Evolutionary conservation across 1,284 basidiomycete genomes (phyloP).

Genomic region (Ustilago shanxiensis): DNA sequence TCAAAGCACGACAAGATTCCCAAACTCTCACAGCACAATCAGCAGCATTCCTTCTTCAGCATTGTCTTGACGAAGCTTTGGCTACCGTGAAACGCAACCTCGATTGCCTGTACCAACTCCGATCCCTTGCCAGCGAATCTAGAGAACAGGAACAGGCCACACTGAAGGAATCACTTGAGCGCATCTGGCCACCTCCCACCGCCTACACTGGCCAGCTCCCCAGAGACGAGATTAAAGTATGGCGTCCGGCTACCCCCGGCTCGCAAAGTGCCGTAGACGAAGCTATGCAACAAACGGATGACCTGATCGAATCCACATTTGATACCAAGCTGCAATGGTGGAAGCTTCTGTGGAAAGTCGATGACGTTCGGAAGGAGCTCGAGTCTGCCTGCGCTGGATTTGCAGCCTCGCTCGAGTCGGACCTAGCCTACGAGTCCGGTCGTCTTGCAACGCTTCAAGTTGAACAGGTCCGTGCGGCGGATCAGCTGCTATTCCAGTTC

Average conservation of each 20-base stretch:
- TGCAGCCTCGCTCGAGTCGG: slow-evolving; percentile 53
- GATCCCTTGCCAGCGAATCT: slow-evolving; percentile 23
- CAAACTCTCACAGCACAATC: slow-evolving; percentile 29
- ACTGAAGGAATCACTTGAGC: slow-evolving; percentile 35
- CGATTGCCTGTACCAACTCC: slow-evolving; percentile 29
- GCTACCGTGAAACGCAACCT: slow-evolving; percentile 28
- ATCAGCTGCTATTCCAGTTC: slow-evolving; percentile 35
- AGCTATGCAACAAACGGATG: slow-evolving; percentile 33
- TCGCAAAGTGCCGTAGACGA: slow-evolving; percentile 35
- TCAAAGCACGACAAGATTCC: slow-evolving; percentile 22
- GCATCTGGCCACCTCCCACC: slow-evolving; percentile 39
- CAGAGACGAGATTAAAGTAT: slow-evolving; percentile 30
- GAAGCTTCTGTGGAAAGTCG: slow-evolving; percentile 62
- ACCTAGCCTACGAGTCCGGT: slow-evolving; percentile 58
- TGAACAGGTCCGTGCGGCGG: slow-evolving; percentile 23
- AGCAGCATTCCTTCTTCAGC: slow-evolving; percentile 37
- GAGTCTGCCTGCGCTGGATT: slow-evolving; percentile 55
- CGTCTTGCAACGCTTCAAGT: slow-evolving; percentile 45
- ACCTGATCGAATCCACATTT: slow-evolving; percentile 51
- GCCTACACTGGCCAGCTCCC: slow-evolving; percentile 32
- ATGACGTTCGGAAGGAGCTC: slow-evolving; percentile 61
- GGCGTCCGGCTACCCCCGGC: slow-evolving; percentile 34
- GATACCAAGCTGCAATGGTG: slow-evolving; percentile 61
- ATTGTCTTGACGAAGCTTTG: slow-evolving; percentile 42
- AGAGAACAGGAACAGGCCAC: slow-evolving; percentile 19